Evolutionary conservation across 257 asterid species (phyloP).

Genomic region (Solanum peruvianum): DNA sequence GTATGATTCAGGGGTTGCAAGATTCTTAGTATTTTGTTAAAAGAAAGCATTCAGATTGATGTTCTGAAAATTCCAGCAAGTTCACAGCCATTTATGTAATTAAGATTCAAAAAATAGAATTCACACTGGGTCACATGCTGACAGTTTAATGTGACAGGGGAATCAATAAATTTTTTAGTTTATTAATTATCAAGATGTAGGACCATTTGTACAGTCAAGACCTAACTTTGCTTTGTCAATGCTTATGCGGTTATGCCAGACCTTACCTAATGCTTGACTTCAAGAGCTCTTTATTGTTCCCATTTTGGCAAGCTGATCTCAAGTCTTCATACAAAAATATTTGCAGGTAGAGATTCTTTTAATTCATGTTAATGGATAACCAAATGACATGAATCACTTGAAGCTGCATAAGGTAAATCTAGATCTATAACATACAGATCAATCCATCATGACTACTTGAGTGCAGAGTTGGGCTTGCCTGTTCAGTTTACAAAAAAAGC

Average conservation of each 20-base stretch:
- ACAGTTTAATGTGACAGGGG: background rate
- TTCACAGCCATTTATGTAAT: background rate
- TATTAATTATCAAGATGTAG: background rate
- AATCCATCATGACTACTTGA: background rate
- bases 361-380: background rate
- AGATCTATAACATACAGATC: background rate
- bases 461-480: background rate
- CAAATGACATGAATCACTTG: background rate
- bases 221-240: background rate
- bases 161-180: background rate
- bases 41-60: background rate
- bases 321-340: background rate
- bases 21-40: background rate
- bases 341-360: background rate
- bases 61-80: background rate
- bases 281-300: background rate
- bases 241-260: background rate
- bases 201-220: background rate
- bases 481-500: background rate
- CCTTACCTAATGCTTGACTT: background rate
- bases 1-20: constrained; percentile 68
- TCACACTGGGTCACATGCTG: background rate
- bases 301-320: background rate
- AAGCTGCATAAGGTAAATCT: background rate
- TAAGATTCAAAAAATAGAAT: background rate